A percentile compares a stretch with the other conserved stretches of the same genome.
Conservation (phyloP, 2,329 filamentous ascomycete genomes). For the Diaporthe batatas region DNA sequence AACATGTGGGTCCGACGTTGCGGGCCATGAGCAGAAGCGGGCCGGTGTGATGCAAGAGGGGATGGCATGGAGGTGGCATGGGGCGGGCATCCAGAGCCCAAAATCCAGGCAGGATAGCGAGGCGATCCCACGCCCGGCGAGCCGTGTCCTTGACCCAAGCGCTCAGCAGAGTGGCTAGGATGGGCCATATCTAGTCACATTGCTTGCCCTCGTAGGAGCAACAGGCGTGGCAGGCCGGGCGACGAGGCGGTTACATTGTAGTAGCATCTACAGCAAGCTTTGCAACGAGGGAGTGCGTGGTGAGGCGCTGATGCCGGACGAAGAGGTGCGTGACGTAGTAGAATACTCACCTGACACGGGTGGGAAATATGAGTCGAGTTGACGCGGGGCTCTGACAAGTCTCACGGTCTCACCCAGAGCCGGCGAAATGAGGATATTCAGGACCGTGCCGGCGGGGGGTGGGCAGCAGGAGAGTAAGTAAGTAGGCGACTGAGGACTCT, state of each 20-base stretch:
- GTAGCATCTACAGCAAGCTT: constrained; percentile 22
- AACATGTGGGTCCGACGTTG: constrained; percentile 40
- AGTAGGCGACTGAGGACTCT: constrained; percentile 1
- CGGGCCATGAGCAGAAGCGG: constrained; percentile 42
- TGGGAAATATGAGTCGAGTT: constrained; percentile 1
- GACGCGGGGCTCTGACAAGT: constrained; percentile 24
- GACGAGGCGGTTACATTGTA: not conserved
- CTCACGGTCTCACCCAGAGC: constrained; percentile 21
- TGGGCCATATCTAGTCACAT: not conserved
- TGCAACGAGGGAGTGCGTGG: not conserved
- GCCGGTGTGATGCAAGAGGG: constrained; percentile 43
- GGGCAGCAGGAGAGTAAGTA: constrained; percentile 3
- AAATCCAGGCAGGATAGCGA: constrained; percentile 10
- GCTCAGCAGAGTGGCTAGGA: not conserved
- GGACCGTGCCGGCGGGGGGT: constrained; percentile 26
- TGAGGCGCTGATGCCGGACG: not conserved
- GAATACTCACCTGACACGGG: constrained; percentile 23
- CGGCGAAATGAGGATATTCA: constrained; percentile 27
- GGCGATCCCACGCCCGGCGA: not conserved
- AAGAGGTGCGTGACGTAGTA: constrained; percentile 5
- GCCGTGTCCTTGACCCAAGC: not conserved
- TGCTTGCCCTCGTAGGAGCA: constrained; percentile 1
- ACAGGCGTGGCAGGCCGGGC: constrained; percentile 6
- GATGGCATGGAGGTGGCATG: constrained; percentile 30
- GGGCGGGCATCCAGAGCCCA: constrained; percentile 15